Evolutionary conservation across 83 land plant genomes (phyloP).

Genomic region (Thuja plicata): DNA sequence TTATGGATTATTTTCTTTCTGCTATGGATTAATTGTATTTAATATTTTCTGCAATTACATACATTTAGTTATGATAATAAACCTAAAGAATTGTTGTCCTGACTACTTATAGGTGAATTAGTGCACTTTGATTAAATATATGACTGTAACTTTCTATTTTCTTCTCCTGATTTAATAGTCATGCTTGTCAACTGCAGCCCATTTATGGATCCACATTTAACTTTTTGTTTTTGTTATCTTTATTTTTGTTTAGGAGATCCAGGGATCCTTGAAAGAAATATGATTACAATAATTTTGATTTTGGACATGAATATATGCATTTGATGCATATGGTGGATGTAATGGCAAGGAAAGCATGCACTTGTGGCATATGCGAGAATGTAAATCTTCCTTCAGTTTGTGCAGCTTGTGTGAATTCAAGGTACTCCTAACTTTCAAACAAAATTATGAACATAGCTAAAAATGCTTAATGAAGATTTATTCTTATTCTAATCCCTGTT

Average conservation of each 20-base stretch:
- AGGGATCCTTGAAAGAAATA: background rate
- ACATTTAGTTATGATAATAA: background rate
- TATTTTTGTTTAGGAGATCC: background rate
- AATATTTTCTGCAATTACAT: background rate
- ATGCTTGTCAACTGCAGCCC: background rate
- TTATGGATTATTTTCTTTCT: no score
- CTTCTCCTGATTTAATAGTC: background rate
- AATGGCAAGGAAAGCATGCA: constrained; percentile 31
- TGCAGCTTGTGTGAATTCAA: constrained; percentile 53
- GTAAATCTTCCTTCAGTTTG: constrained; percentile 65
- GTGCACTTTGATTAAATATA: background rate
- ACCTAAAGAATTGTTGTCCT: background rate
- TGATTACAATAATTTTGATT: background rate
- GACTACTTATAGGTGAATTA: background rate
- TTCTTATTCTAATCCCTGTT: background rate
- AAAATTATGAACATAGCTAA: background rate
- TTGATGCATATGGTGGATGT: background rate
- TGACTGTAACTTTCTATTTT: background rate
- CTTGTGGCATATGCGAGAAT: constrained; percentile 59
- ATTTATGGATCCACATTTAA: background rate
- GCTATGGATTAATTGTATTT: no score
- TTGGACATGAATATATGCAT: background rate
- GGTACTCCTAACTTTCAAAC: constrained; percentile 19
- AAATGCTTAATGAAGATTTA: background rate
- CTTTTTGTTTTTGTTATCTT: background rate